Evolutionary conservation across 805 yeast species (phyloP).

Genomic region (Ogataea degrootiae): DNA sequence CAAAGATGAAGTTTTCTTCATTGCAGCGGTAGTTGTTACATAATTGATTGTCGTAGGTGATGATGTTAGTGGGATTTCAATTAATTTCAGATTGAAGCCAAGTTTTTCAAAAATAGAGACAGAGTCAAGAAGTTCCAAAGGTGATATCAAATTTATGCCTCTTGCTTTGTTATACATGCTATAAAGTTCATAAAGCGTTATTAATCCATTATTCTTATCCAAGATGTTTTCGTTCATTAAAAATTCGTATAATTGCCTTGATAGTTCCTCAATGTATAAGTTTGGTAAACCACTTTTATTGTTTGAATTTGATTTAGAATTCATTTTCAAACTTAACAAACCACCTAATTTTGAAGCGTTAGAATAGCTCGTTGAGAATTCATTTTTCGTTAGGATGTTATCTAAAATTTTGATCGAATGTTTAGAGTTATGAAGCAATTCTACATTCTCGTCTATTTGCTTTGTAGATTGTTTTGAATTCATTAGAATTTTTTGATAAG

Average conservation of each 20-base stretch:
- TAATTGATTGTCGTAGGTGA: conserved; percentile 22
- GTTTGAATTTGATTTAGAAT: conserved; percentile 1
- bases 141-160: conserved; percentile 63
- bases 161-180: conserved; percentile 61
- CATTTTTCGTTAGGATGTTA: conserved; percentile 25
- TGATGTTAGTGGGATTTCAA: conserved; percentile 48
- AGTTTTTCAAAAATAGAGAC: conserved; percentile 51
- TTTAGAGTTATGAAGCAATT: conserved; percentile 26
- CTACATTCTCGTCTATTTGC: conserved; percentile 21
- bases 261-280: conserved; percentile 51
- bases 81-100: conserved; percentile 22
- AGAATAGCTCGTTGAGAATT: conserved; percentile 19
- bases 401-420: conserved; percentile 24
- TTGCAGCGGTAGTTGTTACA: too few species aligned
- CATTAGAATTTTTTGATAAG: conserved; percentile 31
- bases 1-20: too few species aligned
- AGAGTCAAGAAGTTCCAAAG: conserved; percentile 62
- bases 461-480: conserved; percentile 8
- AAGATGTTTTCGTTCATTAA: conserved; percentile 41
- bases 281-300: conserved; percentile 15
- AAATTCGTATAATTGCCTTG: conserved; percentile 78
- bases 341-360: conserved; percentile 18
- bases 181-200: conserved; percentile 59
- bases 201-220: conserved; percentile 50
- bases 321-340: conserved; percentile 15